Conservation (phyloP, 345 rosid species). For the Citropsis articulata region DNA sequence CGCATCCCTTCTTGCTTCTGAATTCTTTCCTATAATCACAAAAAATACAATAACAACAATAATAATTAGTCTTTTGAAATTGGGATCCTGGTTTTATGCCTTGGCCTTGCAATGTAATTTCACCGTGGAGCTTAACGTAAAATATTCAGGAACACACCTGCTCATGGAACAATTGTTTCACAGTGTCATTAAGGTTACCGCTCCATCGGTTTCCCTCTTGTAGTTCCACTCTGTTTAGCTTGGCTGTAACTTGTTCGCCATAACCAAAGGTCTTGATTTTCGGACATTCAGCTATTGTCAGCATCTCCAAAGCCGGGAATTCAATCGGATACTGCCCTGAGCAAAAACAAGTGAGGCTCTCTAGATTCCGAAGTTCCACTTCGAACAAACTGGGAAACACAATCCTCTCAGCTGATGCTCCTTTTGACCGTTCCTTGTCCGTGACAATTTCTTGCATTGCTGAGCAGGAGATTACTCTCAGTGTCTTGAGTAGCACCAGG, state of each 20-base stretch:
- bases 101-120: too few species aligned
- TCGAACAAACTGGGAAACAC: not conserved
- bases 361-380: not conserved
- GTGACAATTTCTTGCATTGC: not conserved
- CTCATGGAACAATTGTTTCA: conserved; percentile 1
- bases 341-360: not conserved
- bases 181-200: conserved; percentile 1
- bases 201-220: not conserved
- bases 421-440: not conserved
- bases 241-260: conserved; percentile 6
- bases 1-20: not conserved
- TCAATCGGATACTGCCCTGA: not conserved
- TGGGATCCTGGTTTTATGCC: too few species aligned
- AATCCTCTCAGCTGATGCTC: not conserved
- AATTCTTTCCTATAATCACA: not conserved
- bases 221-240: not conserved
- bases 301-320: not conserved
- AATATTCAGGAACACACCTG: not conserved
- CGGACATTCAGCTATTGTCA: not conserved
- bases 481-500: not conserved
- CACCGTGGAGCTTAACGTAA: not conserved
- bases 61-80: not conserved
- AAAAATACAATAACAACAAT: not conserved
- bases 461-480: not conserved
- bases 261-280: conserved; percentile 2